Evolutionary conservation across 352 stramenopile species (phyloP), one percentile per base, ranked within the genome.

Genomic region (Peronospora belbahrii): DNA sequence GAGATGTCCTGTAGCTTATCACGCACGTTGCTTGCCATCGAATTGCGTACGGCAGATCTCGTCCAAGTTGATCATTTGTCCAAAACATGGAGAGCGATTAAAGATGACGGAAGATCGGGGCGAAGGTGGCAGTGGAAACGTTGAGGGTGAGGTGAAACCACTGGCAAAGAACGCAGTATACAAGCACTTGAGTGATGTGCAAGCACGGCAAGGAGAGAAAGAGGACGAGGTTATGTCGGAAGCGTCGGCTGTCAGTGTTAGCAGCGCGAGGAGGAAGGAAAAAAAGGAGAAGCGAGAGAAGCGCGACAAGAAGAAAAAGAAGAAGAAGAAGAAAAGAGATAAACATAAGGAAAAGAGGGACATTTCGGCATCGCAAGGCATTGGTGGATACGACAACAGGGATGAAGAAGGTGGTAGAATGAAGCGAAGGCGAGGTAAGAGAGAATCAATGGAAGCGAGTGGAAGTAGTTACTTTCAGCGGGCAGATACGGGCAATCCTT

Each of bases 1-100:
- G 59, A 57, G 81, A 4, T 93, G 81, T 39, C 78, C 81, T 0
- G 77, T 86, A 34, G 81, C 81, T 14, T 93, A 86, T 34, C 81
- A 93, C 47, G 76, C 76, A 32, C 80, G 73, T 42, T 93, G 81
- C 60, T 37, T 93, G 24, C 81, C 81, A 28, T 28, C 44, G n/a
- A 58, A 65, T 18, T 79, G 69, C 19, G 62, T 78, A 14, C 42
- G 57, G n/a, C 62, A 71, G 39, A 64, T 86, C 40, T 70, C 74
- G 19, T 72, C 75, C 33, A 85, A 85, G 56, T 62, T 80, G 10
- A 89, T 89, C 18, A 75, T 89, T 33, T 89, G 78, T 41, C 75
- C 74, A 9, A 85, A 83, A 46, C 70, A 86, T 43, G 41, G 27
- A 31, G 45, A 1, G 3, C 28, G 45, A 30, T 4, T 2, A n/a